Base-by-base conservation (phyloP, 805 yeast species). In the Candida taoyuanica region DNA sequence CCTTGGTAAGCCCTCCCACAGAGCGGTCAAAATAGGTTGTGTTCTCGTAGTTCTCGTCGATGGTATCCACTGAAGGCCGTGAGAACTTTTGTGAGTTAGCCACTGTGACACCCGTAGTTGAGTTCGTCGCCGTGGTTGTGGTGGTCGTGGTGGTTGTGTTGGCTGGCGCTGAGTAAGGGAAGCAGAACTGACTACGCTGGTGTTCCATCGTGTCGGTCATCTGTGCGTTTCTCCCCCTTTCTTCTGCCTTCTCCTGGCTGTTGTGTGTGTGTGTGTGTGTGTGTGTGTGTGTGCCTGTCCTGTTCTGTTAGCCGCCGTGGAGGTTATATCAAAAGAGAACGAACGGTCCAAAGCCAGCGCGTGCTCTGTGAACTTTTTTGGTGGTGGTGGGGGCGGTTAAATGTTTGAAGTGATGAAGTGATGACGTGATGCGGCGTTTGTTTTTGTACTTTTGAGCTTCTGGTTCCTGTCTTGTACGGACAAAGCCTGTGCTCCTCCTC, bases 31-130 rank as follows among this genome's bases (percentile, higher is more conserved):
- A 34, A 13, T 21, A 35, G 33, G 19, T 28, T 4, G 4, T 23
- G 25, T 37, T 30, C 14, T 33, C 40, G 20, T 17, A 20, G 40
- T 34, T 28, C 34, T 43, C 44, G 23, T 41, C 39, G 20, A 39
- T 46, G 17, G 46, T 34, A 27, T 20, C 30, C 17, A 45, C 29
- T 14, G 41, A 19, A 3, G 45, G 39, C 16, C 26, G 33, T 14
- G 21, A 26, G 29, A 19, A 40, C 29, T 31, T 29, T 4, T 21
- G 24, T 21, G 24, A 21, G 23, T n/a, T n/a, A n/a, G 11, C 25
- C 12, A 29, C 15, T 36, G 39, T 7, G n/a, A n/a, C n/a, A n/a
- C n/a, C 24, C 24, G 24, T 11, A 7, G 24, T 21, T 7, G 24
- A 21, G 24, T 21, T 21, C 9, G 7, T 21, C 9, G 24, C 7